Base-by-base conservation (phyloP, 169 alveolate species). In the Plasmodium vivax region DNA sequence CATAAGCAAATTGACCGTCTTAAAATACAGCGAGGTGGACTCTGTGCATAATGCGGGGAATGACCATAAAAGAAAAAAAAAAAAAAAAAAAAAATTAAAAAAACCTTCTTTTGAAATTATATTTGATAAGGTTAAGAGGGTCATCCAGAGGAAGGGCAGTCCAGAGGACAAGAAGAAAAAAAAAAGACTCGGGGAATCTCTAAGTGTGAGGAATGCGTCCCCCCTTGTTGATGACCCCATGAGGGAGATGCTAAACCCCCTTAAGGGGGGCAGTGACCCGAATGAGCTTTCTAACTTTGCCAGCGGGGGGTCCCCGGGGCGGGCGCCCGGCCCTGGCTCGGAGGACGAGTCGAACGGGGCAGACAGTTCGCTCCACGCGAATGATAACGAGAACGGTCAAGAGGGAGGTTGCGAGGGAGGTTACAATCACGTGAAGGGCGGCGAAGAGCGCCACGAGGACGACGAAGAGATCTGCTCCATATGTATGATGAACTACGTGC, bases 1-100 rank as follows among this genome's bases (percentile, higher is more conserved):
- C 14, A 41, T 96, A 73, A 84, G 38, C 19, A 88, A 92, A 93
- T 82, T 96, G 84, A 82, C 92, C 79, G 96, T 95, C 14, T 83
- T 87, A 30, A 85, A 91, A 56, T 95, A 93, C 83, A 83, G 94
- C 19, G 95, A 93, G 41, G 27, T 92, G 5, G 74, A 88, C 71
- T 88, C 36, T 79, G 73, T 75, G 43, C 75, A 71, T 79, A 88
- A 79, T 36, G 68, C 32, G 19, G 16, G n/a, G 2, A 88, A 77
- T 14, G 81, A 56, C 12, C 9, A 88, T 14, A 56, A 79, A 23
- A 32, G 56, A 23, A 23, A n/a, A 88, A 38, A 16, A 75, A 51
- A n/a, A 85, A 77, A 74, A 51, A 27, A n/a, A 77, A 36, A 38
- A 88, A 68, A 68, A 68, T 68, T 88, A 36, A 88, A 79, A 62